phyloP scores from a whole-genome alignment of 2,329 filamentous ascomycete genomes.

The Aaosphaeria arxii region DNA sequence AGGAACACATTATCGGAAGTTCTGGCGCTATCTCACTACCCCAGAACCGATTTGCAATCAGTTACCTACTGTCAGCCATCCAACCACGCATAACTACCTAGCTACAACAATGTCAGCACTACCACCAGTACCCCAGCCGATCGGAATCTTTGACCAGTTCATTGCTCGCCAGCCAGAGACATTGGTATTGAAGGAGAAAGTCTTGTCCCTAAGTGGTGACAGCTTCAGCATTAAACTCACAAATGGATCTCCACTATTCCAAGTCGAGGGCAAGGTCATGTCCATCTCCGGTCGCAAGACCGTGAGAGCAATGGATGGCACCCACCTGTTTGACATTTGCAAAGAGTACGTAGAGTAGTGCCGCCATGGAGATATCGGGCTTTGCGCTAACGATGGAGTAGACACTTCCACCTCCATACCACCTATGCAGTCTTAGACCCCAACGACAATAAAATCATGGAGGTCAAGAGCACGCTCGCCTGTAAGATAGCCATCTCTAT shows the following conservation, averaged over 20 bases:
- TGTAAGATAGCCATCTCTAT: conserved; percentile 38
- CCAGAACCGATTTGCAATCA: no score
- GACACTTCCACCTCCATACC: conserved; percentile 46
- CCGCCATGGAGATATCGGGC: no score
- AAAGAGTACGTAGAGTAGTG: conserved; percentile 40
- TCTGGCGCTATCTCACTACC: no score
- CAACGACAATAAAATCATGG: conserved; percentile 48
- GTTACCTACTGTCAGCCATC: no score
- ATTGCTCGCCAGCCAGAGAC: conserved; percentile 36
- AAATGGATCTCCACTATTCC: conserved; percentile 53
- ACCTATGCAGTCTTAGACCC: conserved; percentile 52
- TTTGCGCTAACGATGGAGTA: no score
- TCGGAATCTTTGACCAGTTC: conserved; percentile 28
- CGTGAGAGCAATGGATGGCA: conserved; percentile 52
- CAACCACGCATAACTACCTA: no score
- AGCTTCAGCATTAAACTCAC: conserved; percentile 61
- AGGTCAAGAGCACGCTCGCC: conserved; percentile 55
- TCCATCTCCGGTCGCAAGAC: conserved; percentile 55
- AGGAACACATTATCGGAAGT: no score
- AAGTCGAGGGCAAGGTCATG: conserved; percentile 55
- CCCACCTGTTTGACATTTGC: conserved; percentile 57
- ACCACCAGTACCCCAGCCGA: conserved; percentile 4
- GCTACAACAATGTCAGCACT: background rate
- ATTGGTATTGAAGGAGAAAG: conserved; percentile 59
- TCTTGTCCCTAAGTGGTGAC: conserved; percentile 61